These are phyloP conservation scores for Prunus mongolica DNA, from an alignment of 306 rosid genomes.

Conservation along the genomic window DNA sequence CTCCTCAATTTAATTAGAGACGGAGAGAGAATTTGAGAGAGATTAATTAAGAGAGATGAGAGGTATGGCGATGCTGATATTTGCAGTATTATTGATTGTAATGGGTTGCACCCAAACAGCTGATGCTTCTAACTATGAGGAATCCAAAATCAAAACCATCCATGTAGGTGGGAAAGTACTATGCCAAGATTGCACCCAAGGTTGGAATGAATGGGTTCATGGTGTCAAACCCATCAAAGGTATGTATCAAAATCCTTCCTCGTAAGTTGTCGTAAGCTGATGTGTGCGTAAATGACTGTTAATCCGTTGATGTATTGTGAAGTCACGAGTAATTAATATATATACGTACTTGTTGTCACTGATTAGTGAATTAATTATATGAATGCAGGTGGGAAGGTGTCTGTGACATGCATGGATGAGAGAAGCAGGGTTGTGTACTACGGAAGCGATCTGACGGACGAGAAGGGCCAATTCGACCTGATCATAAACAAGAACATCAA, in stretches of 20 bases:
- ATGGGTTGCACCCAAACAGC: constrained; percentile 32
- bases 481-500: constrained; percentile 20
- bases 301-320: too few species aligned
- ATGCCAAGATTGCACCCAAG: constrained; percentile 84
- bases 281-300: too few species aligned
- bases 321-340: too few species aligned
- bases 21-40: background rate
- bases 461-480: constrained; percentile 53
- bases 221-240: constrained; percentile 67
- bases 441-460: constrained; percentile 69
- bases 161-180: constrained; percentile 67
- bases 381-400: constrained; percentile 51
- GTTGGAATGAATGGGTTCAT: constrained; percentile 64
- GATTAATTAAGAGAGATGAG: constrained; percentile 17
- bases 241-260: background rate
- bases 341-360: too few species aligned
- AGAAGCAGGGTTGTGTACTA: constrained; percentile 56
- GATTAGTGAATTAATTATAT: too few species aligned
- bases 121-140: constrained; percentile 20
- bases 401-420: constrained; percentile 67
- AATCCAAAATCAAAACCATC: constrained; percentile 20
- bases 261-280: too few species aligned
- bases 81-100: constrained; percentile 31
- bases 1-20: background rate
- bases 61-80: constrained; percentile 13